Conservation (phyloP, 1,139 yeast genomes). For the Suhomyces panamericanus region DNA sequence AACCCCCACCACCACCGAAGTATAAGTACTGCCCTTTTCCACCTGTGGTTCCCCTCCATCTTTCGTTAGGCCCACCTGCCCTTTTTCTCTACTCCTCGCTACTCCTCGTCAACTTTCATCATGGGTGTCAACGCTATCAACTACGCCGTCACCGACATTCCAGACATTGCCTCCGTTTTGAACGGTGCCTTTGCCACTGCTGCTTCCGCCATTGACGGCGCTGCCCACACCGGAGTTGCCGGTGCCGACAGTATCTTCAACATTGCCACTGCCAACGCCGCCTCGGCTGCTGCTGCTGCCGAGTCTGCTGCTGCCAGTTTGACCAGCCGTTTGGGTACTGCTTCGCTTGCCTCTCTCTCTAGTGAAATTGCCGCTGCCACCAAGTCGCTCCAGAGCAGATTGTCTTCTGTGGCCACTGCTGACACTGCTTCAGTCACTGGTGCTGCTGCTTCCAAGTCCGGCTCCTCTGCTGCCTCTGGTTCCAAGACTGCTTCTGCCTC, state of each 20-base stretch:
- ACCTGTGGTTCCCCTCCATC: background rate
- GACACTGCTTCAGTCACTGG: constrained; percentile 3
- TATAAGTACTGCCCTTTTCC: background rate
- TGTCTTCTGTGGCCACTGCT: constrained; percentile 4
- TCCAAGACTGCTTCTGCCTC: constrained; percentile 1
- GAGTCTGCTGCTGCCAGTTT: constrained; percentile 7
- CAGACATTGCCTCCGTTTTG: constrained; percentile 11
- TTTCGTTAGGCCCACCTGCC: background rate
- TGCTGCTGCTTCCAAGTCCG: background rate
- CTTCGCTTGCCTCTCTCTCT: constrained; percentile 10
- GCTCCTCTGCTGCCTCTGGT: too few relatives aligned
- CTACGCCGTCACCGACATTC: constrained; percentile 17
- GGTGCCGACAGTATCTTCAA: constrained; percentile 18
- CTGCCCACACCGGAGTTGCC: constrained; percentile 12
- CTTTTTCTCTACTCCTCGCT: too few relatives aligned
- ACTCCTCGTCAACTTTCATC: background rate
- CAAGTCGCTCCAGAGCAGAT: background rate
- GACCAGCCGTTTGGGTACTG: constrained; percentile 8
- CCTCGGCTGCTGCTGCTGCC: constrained; percentile 4
- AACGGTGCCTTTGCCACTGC: constrained; percentile 15
- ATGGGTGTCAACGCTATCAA: constrained; percentile 21
- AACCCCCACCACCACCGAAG: background rate
- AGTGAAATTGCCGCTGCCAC: constrained; percentile 2
- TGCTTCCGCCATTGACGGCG: constrained; percentile 14
- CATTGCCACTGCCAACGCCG: constrained; percentile 14